Evolutionary conservation across 306 rosid species (phyloP).

Genomic region (Acacia melanoxylon): DNA sequence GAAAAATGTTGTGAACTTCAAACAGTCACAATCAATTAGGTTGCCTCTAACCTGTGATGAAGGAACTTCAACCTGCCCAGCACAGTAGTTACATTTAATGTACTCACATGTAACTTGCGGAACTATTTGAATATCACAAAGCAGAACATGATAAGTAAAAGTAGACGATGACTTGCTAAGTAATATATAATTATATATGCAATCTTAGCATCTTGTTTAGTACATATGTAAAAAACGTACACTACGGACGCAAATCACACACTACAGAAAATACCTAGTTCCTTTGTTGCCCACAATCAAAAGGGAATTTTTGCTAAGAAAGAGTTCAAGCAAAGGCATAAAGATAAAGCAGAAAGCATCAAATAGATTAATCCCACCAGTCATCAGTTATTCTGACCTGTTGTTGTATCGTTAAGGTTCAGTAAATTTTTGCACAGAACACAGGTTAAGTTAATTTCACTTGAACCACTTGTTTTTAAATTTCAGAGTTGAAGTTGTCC

Average conservation of each 20-base stretch:
- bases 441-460: background rate
- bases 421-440: too few relatives aligned
- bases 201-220: conserved; percentile 19
- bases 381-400: too few relatives aligned
- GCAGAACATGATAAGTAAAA: background rate
- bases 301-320: too few relatives aligned
- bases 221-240: background rate
- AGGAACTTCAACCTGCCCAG: conserved; percentile 64
- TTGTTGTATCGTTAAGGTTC: background rate
- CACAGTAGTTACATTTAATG: conserved; percentile 62
- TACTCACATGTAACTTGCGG: conserved; percentile 42
- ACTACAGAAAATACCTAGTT: conserved; percentile 46
- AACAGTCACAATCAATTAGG: conserved; percentile 26
- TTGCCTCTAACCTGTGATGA: conserved; percentile 65
- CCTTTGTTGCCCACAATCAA: conserved; percentile 43
- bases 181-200: background rate
- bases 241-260: conserved; percentile 13
- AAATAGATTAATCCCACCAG: background rate
- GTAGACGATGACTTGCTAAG: conserved; percentile 22
- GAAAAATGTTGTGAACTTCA: too few relatives aligned
- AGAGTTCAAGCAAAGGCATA: background rate
- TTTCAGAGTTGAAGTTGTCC: background rate
- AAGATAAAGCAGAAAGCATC: background rate
- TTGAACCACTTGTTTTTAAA: too few relatives aligned
- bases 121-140: conserved; percentile 48